A percentile compares a stretch with the other conserved stretches of the same genome.
phyloP scores from a whole-genome alignment of 2,329 filamentous ascomycete species.

The Pseudopithomyces maydicus region DNA sequence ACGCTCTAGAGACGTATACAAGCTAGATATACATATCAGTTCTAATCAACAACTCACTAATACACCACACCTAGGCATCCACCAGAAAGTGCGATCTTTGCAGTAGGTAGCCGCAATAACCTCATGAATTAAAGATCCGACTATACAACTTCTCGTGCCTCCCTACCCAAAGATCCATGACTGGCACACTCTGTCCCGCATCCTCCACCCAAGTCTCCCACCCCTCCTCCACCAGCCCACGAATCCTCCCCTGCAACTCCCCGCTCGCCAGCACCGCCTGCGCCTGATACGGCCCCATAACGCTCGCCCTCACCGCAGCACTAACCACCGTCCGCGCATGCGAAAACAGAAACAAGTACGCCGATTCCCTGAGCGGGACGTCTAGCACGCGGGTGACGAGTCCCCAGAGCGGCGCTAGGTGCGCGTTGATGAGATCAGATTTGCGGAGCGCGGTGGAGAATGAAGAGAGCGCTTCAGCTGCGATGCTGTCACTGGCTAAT shows the following conservation, averaged over 20 bases:
- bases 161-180: constrained; percentile 82
- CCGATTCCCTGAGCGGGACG: constrained; percentile 65
- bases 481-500: constrained; percentile 3
- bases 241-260: constrained; percentile 63
- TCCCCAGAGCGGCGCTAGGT: constrained; percentile 74
- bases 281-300: constrained; percentile 81
- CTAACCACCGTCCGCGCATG: constrained; percentile 78
- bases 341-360: constrained; percentile 76
- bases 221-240: constrained; percentile 63
- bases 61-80: too few species aligned
- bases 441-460: constrained; percentile 39
- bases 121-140: constrained; percentile 80
- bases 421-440: constrained; percentile 52
- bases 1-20: too few species aligned
- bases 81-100: too few species aligned
- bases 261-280: constrained; percentile 71
- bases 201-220: constrained; percentile 65
- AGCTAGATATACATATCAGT: too few species aligned
- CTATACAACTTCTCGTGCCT: constrained; percentile 84
- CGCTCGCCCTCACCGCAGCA: constrained; percentile 75
- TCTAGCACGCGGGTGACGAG: constrained; percentile 67
- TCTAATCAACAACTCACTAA: too few species aligned
- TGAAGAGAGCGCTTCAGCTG: constrained; percentile 27
- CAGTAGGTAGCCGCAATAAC: too few species aligned
- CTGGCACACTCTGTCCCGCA: constrained; percentile 75